Conservation (phyloP, 352 stramenopile genomes). For the Phytopythium sindhum region DNA sequence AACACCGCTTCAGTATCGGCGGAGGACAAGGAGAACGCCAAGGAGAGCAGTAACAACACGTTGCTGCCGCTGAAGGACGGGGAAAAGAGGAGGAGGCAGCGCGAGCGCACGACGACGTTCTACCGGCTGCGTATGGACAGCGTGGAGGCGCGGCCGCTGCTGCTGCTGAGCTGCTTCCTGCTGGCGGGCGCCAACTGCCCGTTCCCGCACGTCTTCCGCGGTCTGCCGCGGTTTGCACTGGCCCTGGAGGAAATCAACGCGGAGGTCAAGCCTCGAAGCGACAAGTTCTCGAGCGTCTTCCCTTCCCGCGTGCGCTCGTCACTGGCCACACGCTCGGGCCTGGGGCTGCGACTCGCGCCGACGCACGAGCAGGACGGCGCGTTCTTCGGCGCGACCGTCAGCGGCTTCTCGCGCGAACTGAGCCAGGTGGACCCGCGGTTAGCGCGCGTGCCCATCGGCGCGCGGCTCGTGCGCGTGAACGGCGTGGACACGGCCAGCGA, state of each 20-base stretch:
- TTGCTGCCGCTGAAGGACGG: constrained; percentile 11
- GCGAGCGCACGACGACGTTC: constrained; percentile 2
- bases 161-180: constrained; percentile 67
- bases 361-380: constrained; percentile 56
- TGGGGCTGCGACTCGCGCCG: constrained; percentile 58
- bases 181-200: constrained; percentile 70
- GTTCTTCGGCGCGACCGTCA: constrained; percentile 67
- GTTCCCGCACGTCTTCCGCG: constrained; percentile 64
- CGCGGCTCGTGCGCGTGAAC: constrained; percentile 71
- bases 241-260: constrained; percentile 72
- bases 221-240: constrained; percentile 69
- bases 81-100: neutral
- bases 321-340: constrained; percentile 38
- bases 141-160: constrained; percentile 37
- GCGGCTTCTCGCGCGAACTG: constrained; percentile 59
- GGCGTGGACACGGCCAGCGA: constrained; percentile 55
- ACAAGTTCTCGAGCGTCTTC: constrained; percentile 18
- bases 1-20: neutral
- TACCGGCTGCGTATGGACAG: constrained; percentile 24
- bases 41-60: constrained; percentile 10
- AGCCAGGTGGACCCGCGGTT: constrained; percentile 58
- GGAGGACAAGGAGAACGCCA: neutral
- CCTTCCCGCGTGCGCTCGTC: constrained; percentile 71
- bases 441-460: constrained; percentile 52
- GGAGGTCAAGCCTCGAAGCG: constrained; percentile 30